Evolutionary conservation across 768 basidiomycete species (phyloP), one percentile per base, ranked within the genome.

Genomic region (Sistotremastrum suecicum): DNA sequence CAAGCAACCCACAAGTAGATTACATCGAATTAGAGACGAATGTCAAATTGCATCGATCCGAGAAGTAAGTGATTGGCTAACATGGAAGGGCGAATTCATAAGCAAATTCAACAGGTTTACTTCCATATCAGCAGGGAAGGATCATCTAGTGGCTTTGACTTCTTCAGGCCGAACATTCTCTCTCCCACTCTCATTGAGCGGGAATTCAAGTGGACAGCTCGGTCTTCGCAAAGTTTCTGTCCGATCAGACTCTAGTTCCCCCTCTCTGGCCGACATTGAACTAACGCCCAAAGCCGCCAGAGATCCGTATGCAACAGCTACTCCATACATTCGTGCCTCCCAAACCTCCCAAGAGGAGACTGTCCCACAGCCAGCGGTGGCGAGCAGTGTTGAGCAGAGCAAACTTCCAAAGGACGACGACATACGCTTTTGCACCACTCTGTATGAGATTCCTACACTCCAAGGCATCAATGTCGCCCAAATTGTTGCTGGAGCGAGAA

Each of bases 161-260:
- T 80, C 77, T 7, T 48, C 63, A 35, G 89, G 89, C 2, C 80
- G 87, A 41, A 72, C 83, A 4, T 90, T 84, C 57, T 74, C 78
- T 2, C 76, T 87, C 55, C 86, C 91, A 0, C 67, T 86, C 38
- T 75, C 74, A 51, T 75, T 76, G 51, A 59, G 71, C 6, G 90
- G 83, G 31, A 97, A 97, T 61, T 64, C 72, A 1, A 75, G 78
- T 57, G 84, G 86, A 1, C 91, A 95, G 58, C 76, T 97, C 5
- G 91, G 90, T 5, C 70, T 84, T 52, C 75, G 78, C 31, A 75
- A 75, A 50, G 70, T 81, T 42, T 64, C 75, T 42, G 67, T 83
- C 2, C 59, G 60, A 34, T 54, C 64, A 32, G 63, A 68, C 50
- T 63, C 63, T 33, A 55, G 55, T 47, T 41, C 56, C 37, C 20